Evolutionary conservation across 345 rosid species (phyloP).

Genomic region (Geranium rotundifolium): DNA sequence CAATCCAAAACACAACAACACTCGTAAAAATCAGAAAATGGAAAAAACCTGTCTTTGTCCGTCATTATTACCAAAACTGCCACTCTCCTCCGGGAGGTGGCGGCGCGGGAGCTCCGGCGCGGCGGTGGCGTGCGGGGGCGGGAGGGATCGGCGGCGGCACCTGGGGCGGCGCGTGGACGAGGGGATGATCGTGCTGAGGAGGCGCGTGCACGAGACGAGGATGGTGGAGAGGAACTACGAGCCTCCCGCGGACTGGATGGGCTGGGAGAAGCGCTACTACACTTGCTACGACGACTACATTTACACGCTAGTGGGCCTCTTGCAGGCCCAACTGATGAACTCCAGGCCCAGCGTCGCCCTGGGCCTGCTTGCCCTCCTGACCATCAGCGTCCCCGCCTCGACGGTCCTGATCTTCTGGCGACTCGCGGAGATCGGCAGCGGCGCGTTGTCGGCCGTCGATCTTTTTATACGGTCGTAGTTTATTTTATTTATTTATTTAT

Average conservation of each 20-base stretch:
- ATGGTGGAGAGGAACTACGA: slow-evolving; percentile 20
- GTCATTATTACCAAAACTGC: neutral
- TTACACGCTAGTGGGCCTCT: slow-evolving; percentile 18
- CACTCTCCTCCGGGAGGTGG: neutral
- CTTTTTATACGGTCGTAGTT: too few species aligned
- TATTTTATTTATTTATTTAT: too few species aligned
- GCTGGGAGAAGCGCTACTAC: slow-evolving; percentile 36
- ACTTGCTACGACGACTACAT: slow-evolving; percentile 16
- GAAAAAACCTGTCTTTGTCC: neutral
- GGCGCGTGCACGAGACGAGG: slow-evolving; percentile 26
- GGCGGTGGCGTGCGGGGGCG: neutral
- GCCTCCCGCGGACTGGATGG: slow-evolving; percentile 33
- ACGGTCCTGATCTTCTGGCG: slow-evolving; percentile 2
- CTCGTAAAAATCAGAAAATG: neutral
- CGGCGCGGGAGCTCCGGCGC: neutral
- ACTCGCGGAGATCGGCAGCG: slow-evolving; percentile 4
- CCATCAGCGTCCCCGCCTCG: slow-evolving; percentile 14
- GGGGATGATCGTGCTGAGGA: slow-evolving; percentile 27
- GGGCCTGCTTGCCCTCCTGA: slow-evolving; percentile 14
- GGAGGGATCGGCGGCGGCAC: slow-evolving; percentile 1
- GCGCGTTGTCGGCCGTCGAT: slow-evolving; percentile 3
- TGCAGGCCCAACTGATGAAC: slow-evolving; percentile 34
- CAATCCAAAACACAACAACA: neutral
- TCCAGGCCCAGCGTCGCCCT: slow-evolving; percentile 36
- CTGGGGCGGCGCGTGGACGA: slow-evolving; percentile 19